These are phyloP conservation scores for Lolium perenne DNA, from an alignment of 176 grass and related monocot species.

Conservation along the genomic window DNA sequence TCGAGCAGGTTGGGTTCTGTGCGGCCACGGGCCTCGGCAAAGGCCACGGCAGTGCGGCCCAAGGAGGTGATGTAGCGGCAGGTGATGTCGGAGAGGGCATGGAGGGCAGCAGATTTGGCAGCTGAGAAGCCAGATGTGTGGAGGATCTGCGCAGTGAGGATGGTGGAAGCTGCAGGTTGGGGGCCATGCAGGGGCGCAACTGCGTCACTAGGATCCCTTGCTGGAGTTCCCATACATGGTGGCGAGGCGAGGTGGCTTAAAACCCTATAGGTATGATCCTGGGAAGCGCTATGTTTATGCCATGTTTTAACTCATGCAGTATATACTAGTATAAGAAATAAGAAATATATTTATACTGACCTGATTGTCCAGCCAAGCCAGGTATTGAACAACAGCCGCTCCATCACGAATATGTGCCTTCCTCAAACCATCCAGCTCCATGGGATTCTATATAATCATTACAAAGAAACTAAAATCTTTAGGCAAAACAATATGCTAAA, in stretches of 20 bases:
- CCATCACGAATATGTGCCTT: constrained; percentile 97
- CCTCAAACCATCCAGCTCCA: constrained; percentile 86
- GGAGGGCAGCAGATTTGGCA: constrained; percentile 43
- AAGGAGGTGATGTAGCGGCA: constrained; percentile 55
- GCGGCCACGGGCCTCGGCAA: constrained; percentile 52
- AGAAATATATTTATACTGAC: constrained; percentile 52
- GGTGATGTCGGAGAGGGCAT: constrained; percentile 54
- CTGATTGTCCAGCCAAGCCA: constrained; percentile 95
- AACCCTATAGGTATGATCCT: constrained; percentile 38
- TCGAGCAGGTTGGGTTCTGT: constrained; percentile 63
- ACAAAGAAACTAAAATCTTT: constrained; percentile 40
- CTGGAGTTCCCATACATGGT: constrained; percentile 60
- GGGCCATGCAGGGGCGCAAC: background rate
- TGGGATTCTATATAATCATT: constrained; percentile 69
- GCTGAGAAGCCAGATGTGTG: constrained; percentile 48
- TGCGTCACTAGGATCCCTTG: constrained; percentile 11
- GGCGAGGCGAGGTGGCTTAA: constrained; percentile 12
- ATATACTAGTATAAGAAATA: constrained; percentile 24
- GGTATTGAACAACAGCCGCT: constrained; percentile 83
- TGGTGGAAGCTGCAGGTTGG: constrained; percentile 22
- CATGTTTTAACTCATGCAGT: background rate
- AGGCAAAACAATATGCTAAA: constrained; percentile 19
- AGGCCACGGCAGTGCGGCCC: constrained; percentile 33
- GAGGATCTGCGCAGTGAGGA: constrained; percentile 66
- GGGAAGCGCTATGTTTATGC: constrained; percentile 31